These are phyloP conservation scores for Phytomonas sp. DNA, from an alignment of 208 protist species.

Conservation along the genomic window DNA sequence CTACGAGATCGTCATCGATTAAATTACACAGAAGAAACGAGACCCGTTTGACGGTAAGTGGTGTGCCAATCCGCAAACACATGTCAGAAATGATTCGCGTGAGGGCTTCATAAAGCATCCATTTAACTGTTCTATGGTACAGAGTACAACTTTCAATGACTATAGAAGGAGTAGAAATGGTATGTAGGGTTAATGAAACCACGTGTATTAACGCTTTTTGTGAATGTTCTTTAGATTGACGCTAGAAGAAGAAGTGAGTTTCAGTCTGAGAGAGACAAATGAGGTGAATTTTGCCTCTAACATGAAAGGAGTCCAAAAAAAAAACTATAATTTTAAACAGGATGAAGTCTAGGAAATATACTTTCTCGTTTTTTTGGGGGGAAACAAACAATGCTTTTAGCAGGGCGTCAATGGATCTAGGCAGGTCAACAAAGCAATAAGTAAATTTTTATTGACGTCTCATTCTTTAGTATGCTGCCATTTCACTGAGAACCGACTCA, in stretches of 20 bases:
- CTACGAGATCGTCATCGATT: constrained; percentile 54
- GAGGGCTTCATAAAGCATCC: constrained; percentile 71
- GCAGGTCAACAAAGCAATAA: background rate
- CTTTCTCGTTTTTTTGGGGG: background rate
- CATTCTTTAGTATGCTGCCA: background rate
- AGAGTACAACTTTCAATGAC: background rate
- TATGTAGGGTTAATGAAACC: background rate
- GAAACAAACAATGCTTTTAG: background rate
- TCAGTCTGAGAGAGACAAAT: background rate
- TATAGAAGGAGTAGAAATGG: constrained; percentile 1
- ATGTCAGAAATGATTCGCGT: constrained; percentile 60
- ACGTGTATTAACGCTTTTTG: background rate
- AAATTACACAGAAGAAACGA: constrained; percentile 34
- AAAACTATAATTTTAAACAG: background rate
- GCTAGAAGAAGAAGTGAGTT: constrained; percentile 3
- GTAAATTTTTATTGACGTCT: background rate
- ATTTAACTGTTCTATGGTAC: constrained; percentile 12
- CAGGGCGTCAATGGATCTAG: background rate
- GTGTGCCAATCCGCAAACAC: constrained; percentile 45
- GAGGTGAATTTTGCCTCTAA: background rate
- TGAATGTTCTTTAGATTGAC: background rate
- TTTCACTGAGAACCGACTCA: background rate
- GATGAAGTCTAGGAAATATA: background rate
- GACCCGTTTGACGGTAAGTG: constrained; percentile 40
- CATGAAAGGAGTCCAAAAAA: background rate